Evolutionary conservation across 805 yeast genomes (phyloP).

Genomic region (Hanseniaspora pseudoguilliermondii): DNA sequence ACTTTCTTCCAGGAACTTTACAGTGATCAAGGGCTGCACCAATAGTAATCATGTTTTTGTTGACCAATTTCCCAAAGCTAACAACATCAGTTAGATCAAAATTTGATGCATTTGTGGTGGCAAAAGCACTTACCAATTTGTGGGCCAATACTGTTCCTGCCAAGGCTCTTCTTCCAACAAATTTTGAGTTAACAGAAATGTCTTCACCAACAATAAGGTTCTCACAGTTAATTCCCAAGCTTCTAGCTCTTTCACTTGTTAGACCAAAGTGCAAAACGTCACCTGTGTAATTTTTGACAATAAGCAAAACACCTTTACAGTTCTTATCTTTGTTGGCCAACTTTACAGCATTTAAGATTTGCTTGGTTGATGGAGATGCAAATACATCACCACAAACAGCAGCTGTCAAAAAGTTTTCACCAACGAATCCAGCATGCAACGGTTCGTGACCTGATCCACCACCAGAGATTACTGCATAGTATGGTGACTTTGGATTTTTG

Average conservation of each 20-base stretch:
- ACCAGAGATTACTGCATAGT: slow-evolving; percentile 69
- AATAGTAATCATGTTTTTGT: slow-evolving; percentile 62
- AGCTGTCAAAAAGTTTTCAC: slow-evolving; percentile 66
- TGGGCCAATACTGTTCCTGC: slow-evolving; percentile 87
- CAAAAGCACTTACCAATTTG: slow-evolving; percentile 69
- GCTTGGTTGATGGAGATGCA: slow-evolving; percentile 91
- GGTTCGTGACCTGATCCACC: slow-evolving; percentile 98
- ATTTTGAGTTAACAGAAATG: slow-evolving; percentile 80
- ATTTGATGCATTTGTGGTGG: slow-evolving; percentile 31
- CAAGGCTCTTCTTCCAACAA: slow-evolving; percentile 88
- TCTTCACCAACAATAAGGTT: slow-evolving; percentile 78
- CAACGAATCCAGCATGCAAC: slow-evolving; percentile 82
- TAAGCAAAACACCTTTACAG: slow-evolving; percentile 49
- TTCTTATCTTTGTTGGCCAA: slow-evolving; percentile 25
- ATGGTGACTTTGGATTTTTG: slow-evolving; percentile 26
- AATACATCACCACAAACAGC: slow-evolving; percentile 88
- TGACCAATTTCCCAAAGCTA: slow-evolving; percentile 47
- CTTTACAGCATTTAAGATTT: slow-evolving; percentile 54
- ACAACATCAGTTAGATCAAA: slow-evolving; percentile 43
- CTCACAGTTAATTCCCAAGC: slow-evolving; percentile 59
- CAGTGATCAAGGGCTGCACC: slow-evolving; percentile 86
- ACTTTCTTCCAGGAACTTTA: slow-evolving; percentile 71
- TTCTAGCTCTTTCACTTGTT: slow-evolving; percentile 78
- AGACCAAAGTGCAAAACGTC: slow-evolving; percentile 87
- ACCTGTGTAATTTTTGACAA: slow-evolving; percentile 89